Base-by-base conservation (phyloP, 345 rosid species). In the Arabis hirsuta region DNA sequence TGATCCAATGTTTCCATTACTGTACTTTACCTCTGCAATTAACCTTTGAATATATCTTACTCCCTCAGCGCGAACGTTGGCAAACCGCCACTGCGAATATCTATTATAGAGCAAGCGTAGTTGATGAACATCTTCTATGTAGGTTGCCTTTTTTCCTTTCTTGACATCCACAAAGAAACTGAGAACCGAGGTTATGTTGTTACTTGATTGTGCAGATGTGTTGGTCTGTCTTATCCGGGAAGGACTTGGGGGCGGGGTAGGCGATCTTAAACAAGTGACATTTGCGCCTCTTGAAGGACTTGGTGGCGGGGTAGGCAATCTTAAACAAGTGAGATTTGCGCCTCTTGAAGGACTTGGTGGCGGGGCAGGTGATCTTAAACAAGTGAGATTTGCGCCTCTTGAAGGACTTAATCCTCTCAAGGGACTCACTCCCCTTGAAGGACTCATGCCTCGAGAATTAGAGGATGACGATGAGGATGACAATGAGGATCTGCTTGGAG, bases 91-190 rank as follows among this genome's bases (percentile, higher is more conserved):
- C 59, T 95, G 99, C 67, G 89, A 67, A 74, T 61, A 81, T 84
- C 96, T 81, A 38, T 95, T 95, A 67, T 95, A 80, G n/a, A 95
- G 83, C 72, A 89, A 79, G 61, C 91, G 82, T 3, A 91, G 80
- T 62, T 89, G 93, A 82, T 88, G 97, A 72, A 89, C 99, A 82
- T 88, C 96, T 74, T 89, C 99, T 26, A 91, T 78, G 58, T 74
- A 83, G 76, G 67, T 81, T 51, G 85, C 53, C 64, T 84, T 94
- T 70, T 83, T 87, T 22, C 95, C 96, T 69, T 77, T 94, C 56
- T 85, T 87, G 41, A 89, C 82, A 77, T 94, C 97, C 0, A 84
- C 91, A 22, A 89, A 79, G 80, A 91, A 91, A 82, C 93, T 91
- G 12, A 94, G 92, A 52, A 89, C 97, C 11, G 97, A 88, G 59